Percentiles rank a stretch among this genome's conserved stretches.
These are phyloP conservation scores for Solanum verrucosum DNA, from an alignment of 257 asterid species.

Conservation along the genomic window DNA sequence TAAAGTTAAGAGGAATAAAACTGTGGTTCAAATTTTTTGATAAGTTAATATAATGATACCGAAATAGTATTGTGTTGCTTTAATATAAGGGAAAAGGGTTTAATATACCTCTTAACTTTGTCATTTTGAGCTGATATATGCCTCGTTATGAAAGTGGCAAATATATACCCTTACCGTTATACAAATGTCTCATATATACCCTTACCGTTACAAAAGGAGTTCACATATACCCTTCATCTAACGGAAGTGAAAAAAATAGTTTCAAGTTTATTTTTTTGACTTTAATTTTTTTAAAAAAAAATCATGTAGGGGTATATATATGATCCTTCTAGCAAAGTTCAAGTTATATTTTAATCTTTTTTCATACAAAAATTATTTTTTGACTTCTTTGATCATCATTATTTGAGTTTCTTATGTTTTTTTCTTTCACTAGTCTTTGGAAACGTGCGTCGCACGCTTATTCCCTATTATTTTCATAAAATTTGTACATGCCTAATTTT, in stretches of 20 bases:
- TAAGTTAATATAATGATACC: background rate
- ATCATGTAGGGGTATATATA: too few relatives aligned
- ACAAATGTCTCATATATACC: background rate
- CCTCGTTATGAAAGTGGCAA: background rate
- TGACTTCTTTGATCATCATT: background rate
- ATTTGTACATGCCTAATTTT: background rate
- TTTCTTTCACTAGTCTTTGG: background rate
- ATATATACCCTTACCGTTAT: background rate
- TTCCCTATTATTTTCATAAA: background rate
- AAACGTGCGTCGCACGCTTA: background rate
- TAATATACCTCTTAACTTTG: too few relatives aligned
- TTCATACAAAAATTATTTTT: background rate
- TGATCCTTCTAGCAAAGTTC: too few relatives aligned
- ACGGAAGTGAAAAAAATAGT: background rate
- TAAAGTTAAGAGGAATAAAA: background rate
- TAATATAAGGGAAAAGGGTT: background rate
- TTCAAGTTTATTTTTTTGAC: too few relatives aligned
- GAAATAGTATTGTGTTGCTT: background rate
- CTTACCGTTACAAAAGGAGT: background rate
- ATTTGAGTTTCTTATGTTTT: too few relatives aligned
- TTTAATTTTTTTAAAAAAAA: too few relatives aligned
- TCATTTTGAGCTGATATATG: too few relatives aligned
- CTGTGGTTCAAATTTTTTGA: background rate
- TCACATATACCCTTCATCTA: background rate
- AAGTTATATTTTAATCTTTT: too few relatives aligned